These are phyloP conservation scores for Pseudocercospora macadamiae DNA, from an alignment of 2,329 filamentous ascomycete species.

Conservation along the genomic window DNA sequence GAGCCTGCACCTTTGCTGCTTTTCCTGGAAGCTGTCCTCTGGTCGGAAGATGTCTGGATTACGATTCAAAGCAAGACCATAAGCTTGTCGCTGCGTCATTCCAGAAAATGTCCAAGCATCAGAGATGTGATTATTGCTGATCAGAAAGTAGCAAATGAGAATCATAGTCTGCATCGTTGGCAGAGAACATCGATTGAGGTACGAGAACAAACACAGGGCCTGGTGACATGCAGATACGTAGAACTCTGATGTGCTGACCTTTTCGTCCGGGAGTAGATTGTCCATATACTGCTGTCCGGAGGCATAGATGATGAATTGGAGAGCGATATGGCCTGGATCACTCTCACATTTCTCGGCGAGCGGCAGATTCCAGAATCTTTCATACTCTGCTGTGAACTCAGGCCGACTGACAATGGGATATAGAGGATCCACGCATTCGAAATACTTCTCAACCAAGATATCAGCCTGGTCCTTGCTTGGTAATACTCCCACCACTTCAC, in stretches of 20 bases:
- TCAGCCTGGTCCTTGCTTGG: conserved; percentile 12
- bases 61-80: too few relatives aligned
- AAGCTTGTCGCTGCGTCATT: too few relatives aligned
- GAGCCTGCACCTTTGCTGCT: too few relatives aligned
- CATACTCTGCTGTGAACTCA: conserved; percentile 5
- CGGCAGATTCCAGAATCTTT: conserved; percentile 6
- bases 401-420: conserved; percentile 36
- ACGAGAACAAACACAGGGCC: conserved; percentile 8
- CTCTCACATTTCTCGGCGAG: not conserved
- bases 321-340: conserved; percentile 2
- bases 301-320: conserved; percentile 5
- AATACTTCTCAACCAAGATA: conserved; percentile 13
- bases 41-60: too few relatives aligned
- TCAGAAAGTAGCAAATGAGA: too few relatives aligned
- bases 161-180: too few relatives aligned
- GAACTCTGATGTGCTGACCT: conserved; percentile 6
- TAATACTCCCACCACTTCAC: conserved; percentile 12
- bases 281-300: conserved; percentile 3
- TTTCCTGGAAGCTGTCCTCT: too few relatives aligned
- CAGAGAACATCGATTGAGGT: conserved; percentile 8
- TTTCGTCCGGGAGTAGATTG: conserved; percentile 24
- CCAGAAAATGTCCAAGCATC: too few relatives aligned
- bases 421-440: conserved; percentile 14
- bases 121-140: too few relatives aligned
- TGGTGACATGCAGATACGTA: conserved; percentile 7